Evolutionary conservation across 352 stramenopile genomes (phyloP).

Genomic region (Phytopythium mirpurense): DNA sequence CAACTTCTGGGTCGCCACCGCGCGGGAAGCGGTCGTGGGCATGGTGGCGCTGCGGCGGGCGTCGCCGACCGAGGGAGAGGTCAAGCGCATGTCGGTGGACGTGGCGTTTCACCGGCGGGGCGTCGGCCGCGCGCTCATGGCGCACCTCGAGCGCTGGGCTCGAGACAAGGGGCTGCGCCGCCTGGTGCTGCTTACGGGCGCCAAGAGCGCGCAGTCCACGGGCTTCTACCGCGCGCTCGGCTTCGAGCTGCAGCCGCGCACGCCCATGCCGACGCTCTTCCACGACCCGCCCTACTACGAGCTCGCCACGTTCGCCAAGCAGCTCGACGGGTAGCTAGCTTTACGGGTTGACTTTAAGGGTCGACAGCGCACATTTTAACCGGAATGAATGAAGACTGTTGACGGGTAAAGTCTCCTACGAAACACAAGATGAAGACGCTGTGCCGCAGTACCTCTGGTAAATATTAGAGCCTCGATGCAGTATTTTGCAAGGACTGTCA

Average conservation of each 20-base stretch:
- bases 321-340: conserved; percentile 4
- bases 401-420: no score
- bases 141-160: conserved; percentile 10
- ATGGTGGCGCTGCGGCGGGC: conserved; percentile 7
- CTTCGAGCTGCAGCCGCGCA: conserved; percentile 1
- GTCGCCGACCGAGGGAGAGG: conserved; percentile 5
- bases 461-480: no score
- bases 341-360: no score
- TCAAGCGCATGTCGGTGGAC: conserved; percentile 13
- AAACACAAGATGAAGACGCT: no score
- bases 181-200: conserved; percentile 6
- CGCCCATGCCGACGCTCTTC: conserved; percentile 6
- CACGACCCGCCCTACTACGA: conserved; percentile 14
- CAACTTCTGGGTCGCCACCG: conserved; percentile 16
- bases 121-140: conserved; percentile 7
- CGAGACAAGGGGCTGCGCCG: neutral
- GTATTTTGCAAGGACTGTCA: no score
- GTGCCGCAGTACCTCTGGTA: no score
- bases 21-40: conserved; percentile 6
- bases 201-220: conserved; percentile 8
- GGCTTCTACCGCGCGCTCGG: conserved; percentile 12
- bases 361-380: neutral
- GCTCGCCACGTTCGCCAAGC: conserved; percentile 18
- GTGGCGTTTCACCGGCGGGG: conserved; percentile 6
- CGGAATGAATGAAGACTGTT: no score